Evolutionary conservation across 2,329 filamentous ascomycete species (phyloP), one percentile per base, ranked within the genome.

Genomic region (Cladosporium sp.): DNA sequence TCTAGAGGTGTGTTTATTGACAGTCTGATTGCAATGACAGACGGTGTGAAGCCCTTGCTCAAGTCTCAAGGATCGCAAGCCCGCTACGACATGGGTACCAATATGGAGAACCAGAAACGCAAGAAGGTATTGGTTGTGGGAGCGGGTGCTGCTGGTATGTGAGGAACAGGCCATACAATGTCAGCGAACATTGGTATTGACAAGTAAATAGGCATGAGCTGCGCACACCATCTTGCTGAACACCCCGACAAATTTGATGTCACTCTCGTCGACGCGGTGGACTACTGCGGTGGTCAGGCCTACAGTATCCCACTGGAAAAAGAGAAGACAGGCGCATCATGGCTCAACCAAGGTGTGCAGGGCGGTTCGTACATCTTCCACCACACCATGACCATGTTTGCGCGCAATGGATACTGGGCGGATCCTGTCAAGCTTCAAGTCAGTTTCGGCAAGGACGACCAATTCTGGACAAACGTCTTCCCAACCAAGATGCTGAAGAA

Each of bases 381-480:
- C 67, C 85, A 88, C 66, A 87, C 84, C 0, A 82, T 87, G 76
- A 83, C 82, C 55, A 86, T 86, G 78, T 87, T 87, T 66, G 75
- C 78, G 5, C 75, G 80, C 51, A 80, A 86, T 63, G 80, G 80
- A 12, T 78, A 81, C 64, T 76, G 81, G 54, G 78, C 84, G 3
- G 77, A 84, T 67, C 80, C 80, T 1, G 82, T 87, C 40, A 78
- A 82, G 62, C 76, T 87, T 5, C 84, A 87, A 67, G 78, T 88
- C 3, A 82, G 84, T 0, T 88, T 88, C 63, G 84, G 84, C 65
- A 87, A 86, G 66, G 83, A 79, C 19, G 78, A 84, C 38, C 76
- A 76, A 7, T 88, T 88, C 73, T 88, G 84, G 84, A 84, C 82
- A 5, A 88, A 88, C 60, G 83, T 84, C 55, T 88, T 84, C 65